A percentile compares a stretch with the other conserved stretches of the same genome.
Conservation (phyloP, 139 green algal species). For the Chlamydomonas sp. region DNA sequence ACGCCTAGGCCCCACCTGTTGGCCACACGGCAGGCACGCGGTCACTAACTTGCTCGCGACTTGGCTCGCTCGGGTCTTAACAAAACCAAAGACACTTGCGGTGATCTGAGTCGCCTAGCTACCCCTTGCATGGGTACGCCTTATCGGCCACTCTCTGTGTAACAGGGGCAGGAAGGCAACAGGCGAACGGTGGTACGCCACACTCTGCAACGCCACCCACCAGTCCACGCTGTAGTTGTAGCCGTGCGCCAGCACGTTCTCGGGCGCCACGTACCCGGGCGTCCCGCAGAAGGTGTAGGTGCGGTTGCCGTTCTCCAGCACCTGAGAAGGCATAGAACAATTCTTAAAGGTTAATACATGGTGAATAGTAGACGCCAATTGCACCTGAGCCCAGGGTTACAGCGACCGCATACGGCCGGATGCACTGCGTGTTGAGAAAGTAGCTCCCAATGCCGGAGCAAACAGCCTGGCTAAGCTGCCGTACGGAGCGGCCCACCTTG, state of each 20-base stretch:
- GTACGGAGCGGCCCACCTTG: constrained; percentile 60
- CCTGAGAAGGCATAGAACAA: neutral
- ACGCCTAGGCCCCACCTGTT: constrained; percentile 89
- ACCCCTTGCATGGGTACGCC: too few species aligned
- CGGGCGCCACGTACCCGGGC: constrained; percentile 96
- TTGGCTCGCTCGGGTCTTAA: neutral
- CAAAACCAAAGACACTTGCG: neutral
- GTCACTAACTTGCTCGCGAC: neutral
- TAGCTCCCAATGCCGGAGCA: too few species aligned
- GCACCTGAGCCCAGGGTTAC: too few species aligned
- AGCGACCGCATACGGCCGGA: too few species aligned
- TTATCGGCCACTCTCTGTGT: too few species aligned
- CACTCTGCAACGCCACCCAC: constrained; percentile 46
- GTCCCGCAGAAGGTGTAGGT: constrained; percentile 99
- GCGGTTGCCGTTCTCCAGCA: constrained; percentile 78
- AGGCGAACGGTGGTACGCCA: neutral
- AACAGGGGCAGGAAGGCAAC: too few species aligned
- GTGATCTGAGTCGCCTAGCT: neutral
- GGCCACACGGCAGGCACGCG: neutral
- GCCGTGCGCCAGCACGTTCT: constrained; percentile 94
- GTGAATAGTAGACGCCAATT: neutral
- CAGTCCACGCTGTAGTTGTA: constrained; percentile 96
- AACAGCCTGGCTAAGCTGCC: neutral
- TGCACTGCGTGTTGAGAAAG: too few species aligned
- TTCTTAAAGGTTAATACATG: neutral